phyloP scores from a whole-genome alignment of 1,284 basidiomycete species.

The Tremellales sp. region DNA sequence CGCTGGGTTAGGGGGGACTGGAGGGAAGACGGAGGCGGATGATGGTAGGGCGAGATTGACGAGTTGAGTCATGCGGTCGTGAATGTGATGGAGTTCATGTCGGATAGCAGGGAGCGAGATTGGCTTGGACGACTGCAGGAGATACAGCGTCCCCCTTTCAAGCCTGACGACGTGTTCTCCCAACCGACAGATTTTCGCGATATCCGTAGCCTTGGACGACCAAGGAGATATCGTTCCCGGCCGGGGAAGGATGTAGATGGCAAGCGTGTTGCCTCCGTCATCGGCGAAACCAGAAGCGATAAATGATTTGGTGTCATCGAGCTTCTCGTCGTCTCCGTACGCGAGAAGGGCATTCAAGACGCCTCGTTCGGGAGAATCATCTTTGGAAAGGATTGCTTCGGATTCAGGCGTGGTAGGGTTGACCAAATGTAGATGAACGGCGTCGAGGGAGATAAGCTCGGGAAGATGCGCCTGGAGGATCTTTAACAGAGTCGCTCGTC shows the following conservation, averaged over 20 bases:
- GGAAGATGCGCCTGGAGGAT: constrained; percentile 59
- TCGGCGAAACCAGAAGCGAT: constrained; percentile 24
- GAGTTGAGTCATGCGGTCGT: constrained; percentile 95
- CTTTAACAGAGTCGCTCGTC: constrained; percentile 65
- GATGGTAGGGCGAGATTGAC: constrained; percentile 61
- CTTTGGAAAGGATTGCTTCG: constrained; percentile 54
- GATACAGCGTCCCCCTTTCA: constrained; percentile 76
- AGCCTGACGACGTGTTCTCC: constrained; percentile 66
- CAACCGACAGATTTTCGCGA: constrained; percentile 81
- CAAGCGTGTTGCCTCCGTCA: constrained; percentile 53
- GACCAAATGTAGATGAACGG: constrained; percentile 83
- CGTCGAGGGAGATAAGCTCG: constrained; percentile 66
- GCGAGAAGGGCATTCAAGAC: constrained; percentile 72
- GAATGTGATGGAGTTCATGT: constrained; percentile 63
- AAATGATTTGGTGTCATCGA: constrained; percentile 38
- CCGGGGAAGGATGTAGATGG: constrained; percentile 73
- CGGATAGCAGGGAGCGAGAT: constrained; percentile 46
- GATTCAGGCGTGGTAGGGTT: constrained; percentile 56
- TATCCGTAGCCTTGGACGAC: constrained; percentile 98
- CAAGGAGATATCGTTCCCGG: constrained; percentile 81
- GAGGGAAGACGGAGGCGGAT: constrained; percentile 65
- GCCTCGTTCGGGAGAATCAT: constrained; percentile 53
- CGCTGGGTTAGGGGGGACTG: constrained; percentile 57
- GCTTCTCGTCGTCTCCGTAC: constrained; percentile 71
- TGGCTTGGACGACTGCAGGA: constrained; percentile 57